Evolutionary conservation across 1,284 basidiomycete species (phyloP).

Genomic region (Gymnopus androsaceus): DNA sequence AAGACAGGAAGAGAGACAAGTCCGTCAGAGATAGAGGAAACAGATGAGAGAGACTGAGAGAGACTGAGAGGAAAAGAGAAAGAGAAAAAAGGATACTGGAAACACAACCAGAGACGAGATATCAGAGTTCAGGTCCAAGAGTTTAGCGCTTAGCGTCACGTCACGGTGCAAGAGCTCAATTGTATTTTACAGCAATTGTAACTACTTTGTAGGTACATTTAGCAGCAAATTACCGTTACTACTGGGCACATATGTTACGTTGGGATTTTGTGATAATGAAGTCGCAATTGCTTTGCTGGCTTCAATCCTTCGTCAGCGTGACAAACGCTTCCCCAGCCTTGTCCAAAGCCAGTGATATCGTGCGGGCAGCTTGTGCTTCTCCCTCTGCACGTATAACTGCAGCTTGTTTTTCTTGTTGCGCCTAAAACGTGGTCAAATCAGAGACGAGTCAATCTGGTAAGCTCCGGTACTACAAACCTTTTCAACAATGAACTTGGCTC

Average conservation of each 20-base stretch:
- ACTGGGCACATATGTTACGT: constrained; percentile 88
- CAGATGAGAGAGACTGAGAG: constrained; percentile 44
- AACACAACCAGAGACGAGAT: constrained; percentile 45
- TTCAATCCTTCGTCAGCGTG: constrained; percentile 94
- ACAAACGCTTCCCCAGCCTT: constrained; percentile 96
- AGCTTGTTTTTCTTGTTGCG: constrained; percentile 98
- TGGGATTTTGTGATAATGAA: constrained; percentile 76
- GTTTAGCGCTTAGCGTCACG: not conserved
- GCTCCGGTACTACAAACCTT: constrained; percentile 56
- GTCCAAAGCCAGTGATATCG: constrained; percentile 91
- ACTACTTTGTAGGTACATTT: constrained; percentile 73
- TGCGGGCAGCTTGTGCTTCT: constrained; percentile 94
- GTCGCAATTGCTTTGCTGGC: constrained; percentile 95
- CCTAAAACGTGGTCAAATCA: constrained; percentile 46
- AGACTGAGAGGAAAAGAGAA: constrained; percentile 39
- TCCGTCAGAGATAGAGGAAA: constrained; percentile 50
- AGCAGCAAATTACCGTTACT: constrained; percentile 78
- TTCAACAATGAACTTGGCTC: constrained; percentile 98
- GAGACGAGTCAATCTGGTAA: not conserved
- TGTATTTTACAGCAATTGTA: not conserved
- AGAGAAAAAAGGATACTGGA: constrained; percentile 48
- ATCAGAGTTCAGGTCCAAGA: no score
- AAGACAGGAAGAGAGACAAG: constrained; percentile 51
- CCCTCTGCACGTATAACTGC: constrained; percentile 98
- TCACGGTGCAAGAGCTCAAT: not conserved